Base-by-base conservation (phyloP, 352 stramenopile species). In the Pythium dissimile region DNA sequence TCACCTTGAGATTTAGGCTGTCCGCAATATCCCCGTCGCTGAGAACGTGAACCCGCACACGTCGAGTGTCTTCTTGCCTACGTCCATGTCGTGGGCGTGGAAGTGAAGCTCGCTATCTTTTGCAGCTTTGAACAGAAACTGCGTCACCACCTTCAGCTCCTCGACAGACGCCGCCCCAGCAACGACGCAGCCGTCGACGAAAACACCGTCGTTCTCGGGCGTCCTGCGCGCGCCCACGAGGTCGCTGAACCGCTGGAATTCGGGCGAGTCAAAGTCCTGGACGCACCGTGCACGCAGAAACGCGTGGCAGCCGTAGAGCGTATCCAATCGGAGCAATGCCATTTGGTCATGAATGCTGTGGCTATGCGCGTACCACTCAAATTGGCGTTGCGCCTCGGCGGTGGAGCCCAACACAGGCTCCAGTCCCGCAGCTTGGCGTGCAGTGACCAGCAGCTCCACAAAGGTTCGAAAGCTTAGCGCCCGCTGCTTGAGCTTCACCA, bases 291-390 rank as follows among this genome's bases (percentile, higher is more conserved):
- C 11, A 24, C 21, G 34, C 8, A 56, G 34, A 9, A 37, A 56
- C 6, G 3, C 35, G 18, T 44, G 37, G 48, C 39, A 56, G 18
- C 48, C 48, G 39, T 45, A 34, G 34, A 46, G 31, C 34, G 24
- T 18, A 24, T 56, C 48, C 12, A 56, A 11, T 24, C 37, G 32
- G n/a, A 26, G 13, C 35, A 27, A 32, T 21, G 34, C 24, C 48
- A 26, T 7, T 18, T 39, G 38, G 26, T 31, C 47, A 2, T 9
- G 23, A 5, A 52, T 37, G 31, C 42, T 41, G 23, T 59, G 31
- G 42, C 44, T 28, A 15, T 42, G 23, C n/a, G 53, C 21, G 43
- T 61, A 61, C 53, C 53, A 61, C 42, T 45, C 42, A 21, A 61
- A 47, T 16, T 61, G 42, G 13, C 31, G 42, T 3, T 34, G 31